Base-by-base conservation (phyloP, 345 rosid genomes). In the Hibiscus syriacus region DNA sequence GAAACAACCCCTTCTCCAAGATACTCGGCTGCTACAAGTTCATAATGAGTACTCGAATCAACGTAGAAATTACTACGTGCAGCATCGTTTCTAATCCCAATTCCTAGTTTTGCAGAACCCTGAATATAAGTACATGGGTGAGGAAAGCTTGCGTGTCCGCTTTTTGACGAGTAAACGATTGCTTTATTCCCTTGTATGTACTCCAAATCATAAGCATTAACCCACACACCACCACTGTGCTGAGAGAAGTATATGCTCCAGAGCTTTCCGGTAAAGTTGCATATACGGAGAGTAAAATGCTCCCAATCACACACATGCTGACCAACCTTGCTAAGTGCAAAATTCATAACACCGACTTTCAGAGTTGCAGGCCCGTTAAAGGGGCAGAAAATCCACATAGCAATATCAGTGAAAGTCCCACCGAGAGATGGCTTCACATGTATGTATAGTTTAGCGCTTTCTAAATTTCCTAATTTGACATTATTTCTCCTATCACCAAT, bases 301-400 rank as follows among this genome's bases (percentile, higher is more conserved):
- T 90, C 98, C 97, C 96, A 90, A 39, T 93, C 97, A 17, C 90
- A 84, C 3, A 90, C 88, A 74, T 90, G 96, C 79, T 89, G 90
- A 9, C 98, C 98, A 9, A 86, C 80, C 65, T 72, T 80, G 73
- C 80, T 66, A 50, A 93, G 77, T 14, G 86, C 29, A 63, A 87
- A 6, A 46, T 68, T 83, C 65, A 83, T 2, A 0, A 72, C 64
- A 67, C 94, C 92, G 10, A 86, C 69, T 66, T 89, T 90, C 49
- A 93, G 77, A 12, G 88, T 87, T 5, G 83, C 96, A 70, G 96
- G 98, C 20, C 97, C 97, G 36, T 93, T 93, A 74, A 90, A 89
- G 49, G 97, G 96, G 69, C 85, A 93, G 55, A 89, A 93, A 43
- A 90, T 79, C 98, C 97, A 90, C 90, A 90, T 81, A 27, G 76